Evolutionary conservation across 106 monocot species (phyloP), one percentile per base, ranked within the genome.

Genomic region (Vanilla planifolia): DNA sequence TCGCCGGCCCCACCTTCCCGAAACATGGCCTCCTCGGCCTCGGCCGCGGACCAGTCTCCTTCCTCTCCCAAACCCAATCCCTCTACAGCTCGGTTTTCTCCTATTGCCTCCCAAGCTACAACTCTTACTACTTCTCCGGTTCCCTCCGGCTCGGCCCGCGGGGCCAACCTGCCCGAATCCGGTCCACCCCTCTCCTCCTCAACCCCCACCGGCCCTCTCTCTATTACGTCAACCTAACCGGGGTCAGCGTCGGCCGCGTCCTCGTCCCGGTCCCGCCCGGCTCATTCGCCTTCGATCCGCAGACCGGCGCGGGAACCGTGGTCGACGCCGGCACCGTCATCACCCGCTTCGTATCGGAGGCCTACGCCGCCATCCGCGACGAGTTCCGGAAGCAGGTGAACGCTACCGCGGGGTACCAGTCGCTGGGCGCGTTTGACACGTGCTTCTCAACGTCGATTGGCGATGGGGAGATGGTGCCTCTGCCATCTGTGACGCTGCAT

Each of bases 91-190:
- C 87, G 0, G 82, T 91, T 4, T 98, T 98, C 91, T 98, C 96
- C 32, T 98, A 98, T 73, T 98, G 96, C 51, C 70, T 98, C 2
- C 96, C 96, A 1, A 86, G 96, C 75, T 91, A 79, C 79, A 84
- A 61, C 29, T 98, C 96, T 22, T 98, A 98, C 81, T 91, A 91
- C 73, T 98, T 98, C 84, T 91, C 96, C 34, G 91, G 96, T 14
- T 88, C 87, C 0, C 83, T 98, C 55, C 65, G 84, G 25, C 84
- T 98, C 47, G 96, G 96, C 2, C 74, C 77, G 1, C 45, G 58
- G 5, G 73, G 84, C 8, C 96, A 98, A 51, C 96, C 84, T 4
- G 28, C 16, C 23, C 37, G 16, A 51, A 75, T 82, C 55, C 75
- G 70, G 20, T 82, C 80, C 62, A 98, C 96, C 0, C 91, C 96